Conservation (phyloP, 305 asterid species). For the Lippia alba region DNA sequence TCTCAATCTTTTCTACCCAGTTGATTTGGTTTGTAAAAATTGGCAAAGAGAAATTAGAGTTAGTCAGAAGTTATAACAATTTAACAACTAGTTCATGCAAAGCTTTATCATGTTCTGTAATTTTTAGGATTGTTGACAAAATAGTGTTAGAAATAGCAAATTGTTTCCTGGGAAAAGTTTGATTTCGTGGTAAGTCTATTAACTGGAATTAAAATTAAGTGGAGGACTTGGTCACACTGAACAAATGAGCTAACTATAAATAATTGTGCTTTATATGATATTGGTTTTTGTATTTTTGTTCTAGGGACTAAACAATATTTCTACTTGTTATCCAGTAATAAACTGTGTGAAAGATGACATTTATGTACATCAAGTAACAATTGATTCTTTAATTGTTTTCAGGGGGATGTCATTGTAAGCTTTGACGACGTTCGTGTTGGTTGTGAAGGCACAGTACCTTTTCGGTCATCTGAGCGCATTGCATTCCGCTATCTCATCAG, state of each 20-base stretch:
- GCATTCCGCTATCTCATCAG: conserved; percentile 97
- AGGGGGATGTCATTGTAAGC: conserved; percentile 98
- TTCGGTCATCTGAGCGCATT: conserved; percentile 90
- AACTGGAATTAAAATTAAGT: neutral
- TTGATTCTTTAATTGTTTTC: conserved; percentile 43
- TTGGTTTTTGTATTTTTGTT: conserved; percentile 10
- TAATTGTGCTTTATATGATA: neutral
- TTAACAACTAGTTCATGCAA: conserved; percentile 4
- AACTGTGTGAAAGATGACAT: conserved; percentile 16
- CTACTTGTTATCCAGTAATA: conserved; percentile 13
- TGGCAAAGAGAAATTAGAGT: neutral
- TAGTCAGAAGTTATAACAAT: neutral
- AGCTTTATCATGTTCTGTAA: neutral
- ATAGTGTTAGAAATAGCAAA: neutral
- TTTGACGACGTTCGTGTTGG: conserved; percentile 89
- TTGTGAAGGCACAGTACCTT: conserved; percentile 96
- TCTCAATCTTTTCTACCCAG: neutral
- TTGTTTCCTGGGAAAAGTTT: neutral
- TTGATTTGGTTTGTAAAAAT: no score
- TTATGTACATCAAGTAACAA: conserved; percentile 29
- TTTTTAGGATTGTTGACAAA: conserved; percentile 1
- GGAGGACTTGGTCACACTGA: conserved; percentile 8
- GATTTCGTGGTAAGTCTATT: conserved; percentile 14
- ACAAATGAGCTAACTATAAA: neutral
- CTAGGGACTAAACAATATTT: neutral